Percentiles rank a stretch among this genome's conserved stretches.
These are phyloP conservation scores for Xanthoconium purpureum DNA, from an alignment of 768 basidiomycete species.

Conservation along the genomic window DNA sequence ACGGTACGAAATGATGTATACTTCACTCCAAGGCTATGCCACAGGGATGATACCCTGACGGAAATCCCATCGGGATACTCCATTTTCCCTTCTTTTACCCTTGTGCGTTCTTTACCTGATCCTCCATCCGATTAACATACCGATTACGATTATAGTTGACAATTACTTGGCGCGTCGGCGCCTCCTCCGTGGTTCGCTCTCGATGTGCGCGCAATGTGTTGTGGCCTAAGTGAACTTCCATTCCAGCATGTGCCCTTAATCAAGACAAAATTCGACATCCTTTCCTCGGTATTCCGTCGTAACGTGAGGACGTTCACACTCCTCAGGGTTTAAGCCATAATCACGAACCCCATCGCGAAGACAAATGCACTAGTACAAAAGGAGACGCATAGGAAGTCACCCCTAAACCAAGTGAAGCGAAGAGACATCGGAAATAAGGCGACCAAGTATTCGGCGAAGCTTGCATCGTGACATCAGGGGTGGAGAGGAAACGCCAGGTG, in stretches of 20 bases:
- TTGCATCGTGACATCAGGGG: background rate
- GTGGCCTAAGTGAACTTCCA: background rate
- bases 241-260: background rate
- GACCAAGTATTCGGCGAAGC: background rate
- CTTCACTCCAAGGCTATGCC: background rate
- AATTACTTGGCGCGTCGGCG: background rate
- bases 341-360: background rate
- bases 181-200: background rate
- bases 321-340: background rate
- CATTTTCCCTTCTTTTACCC: background rate
- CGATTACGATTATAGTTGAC: background rate
- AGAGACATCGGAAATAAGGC: background rate
- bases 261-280: background rate
- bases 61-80: constrained; percentile 5
- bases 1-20: background rate
- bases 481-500: background rate
- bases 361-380: background rate
- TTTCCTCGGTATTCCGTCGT: background rate
- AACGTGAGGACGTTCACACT: background rate
- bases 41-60: background rate
- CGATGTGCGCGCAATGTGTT: background rate
- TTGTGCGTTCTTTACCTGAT: constrained; percentile 9
- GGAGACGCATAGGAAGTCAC: background rate
- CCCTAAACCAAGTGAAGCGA: background rate
- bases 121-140: constrained; percentile 5